A percentile compares a stretch with the other conserved stretches of the same genome.
These are phyloP conservation scores for Tolypocladium nubicola DNA, from an alignment of 2,329 filamentous ascomycete species.

Conservation along the genomic window DNA sequence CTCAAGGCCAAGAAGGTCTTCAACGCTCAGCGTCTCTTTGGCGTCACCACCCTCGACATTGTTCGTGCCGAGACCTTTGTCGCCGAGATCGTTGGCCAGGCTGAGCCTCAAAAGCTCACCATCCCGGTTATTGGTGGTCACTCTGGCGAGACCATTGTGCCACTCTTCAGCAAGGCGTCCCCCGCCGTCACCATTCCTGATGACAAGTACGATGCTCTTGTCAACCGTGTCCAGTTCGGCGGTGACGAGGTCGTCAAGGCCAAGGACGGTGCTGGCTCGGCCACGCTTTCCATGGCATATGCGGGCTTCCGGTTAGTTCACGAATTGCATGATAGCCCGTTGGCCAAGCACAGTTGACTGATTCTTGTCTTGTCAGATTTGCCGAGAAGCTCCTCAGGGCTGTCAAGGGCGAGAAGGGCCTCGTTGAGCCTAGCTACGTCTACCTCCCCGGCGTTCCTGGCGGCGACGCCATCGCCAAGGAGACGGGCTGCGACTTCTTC, in stretches of 20 bases:
- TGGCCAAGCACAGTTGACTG: constrained; percentile 2
- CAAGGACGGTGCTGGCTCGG: constrained; percentile 84
- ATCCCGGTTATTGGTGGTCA: constrained; percentile 95
- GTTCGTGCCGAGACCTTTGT: constrained; percentile 97
- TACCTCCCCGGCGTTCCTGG: constrained; percentile 86
- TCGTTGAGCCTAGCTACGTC: constrained; percentile 91
- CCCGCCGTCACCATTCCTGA: constrained; percentile 70
- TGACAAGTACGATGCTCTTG: constrained; percentile 82
- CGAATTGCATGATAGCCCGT: neutral
- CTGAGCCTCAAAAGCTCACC: constrained; percentile 69
- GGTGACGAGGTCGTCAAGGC: constrained; percentile 95
- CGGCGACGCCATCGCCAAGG: constrained; percentile 75
- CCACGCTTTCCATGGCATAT: constrained; percentile 90
- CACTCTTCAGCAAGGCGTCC: constrained; percentile 85
- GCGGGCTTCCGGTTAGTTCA: constrained; percentile 73
- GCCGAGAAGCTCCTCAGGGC: constrained; percentile 91
- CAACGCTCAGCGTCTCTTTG: constrained; percentile 90
- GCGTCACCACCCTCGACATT: constrained; percentile 96
- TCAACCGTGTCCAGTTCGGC: constrained; percentile 95
- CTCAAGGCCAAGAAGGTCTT: constrained; percentile 90
- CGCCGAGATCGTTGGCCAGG: constrained; percentile 70
- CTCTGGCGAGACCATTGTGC: constrained; percentile 96
- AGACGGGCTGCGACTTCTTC: constrained; percentile 85
- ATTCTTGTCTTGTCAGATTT: constrained; percentile 46
- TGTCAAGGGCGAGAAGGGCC: constrained; percentile 76